Base-by-base conservation (phyloP, 306 rosid genomes). In the Lathyrus tuberosus region DNA sequence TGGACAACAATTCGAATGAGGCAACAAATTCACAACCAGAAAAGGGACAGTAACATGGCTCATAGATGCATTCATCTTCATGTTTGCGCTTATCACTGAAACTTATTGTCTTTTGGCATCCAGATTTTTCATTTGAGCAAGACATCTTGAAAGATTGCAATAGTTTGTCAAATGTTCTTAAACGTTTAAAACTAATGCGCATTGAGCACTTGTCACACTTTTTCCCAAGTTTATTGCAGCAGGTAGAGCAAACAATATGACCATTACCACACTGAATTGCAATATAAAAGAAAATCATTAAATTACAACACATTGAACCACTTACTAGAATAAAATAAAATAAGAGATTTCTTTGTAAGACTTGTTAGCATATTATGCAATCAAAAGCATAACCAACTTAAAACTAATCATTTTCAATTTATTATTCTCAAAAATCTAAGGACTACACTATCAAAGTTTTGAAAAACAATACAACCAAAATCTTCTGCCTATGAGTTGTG, bases 201-300 rank as follows among this genome's bases (percentile, higher is more conserved):
- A 24, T 26, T 24, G 67, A 73, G 72, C 96, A 89, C 47, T 71
- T 26, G 15, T 82, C 72, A 26, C 96, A 90, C 77, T 85, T 84
- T 7, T 84, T 72, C 10, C 14, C 3, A 67, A 65, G 48, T 48
- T 57, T 75, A 40, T 12, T 6, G 14, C 87, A 77, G 72, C 96
- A 90, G 43, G 71, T 59, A 53, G 81, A 79, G 82, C 94, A 90
- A 65, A 85, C 80, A 52, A 82, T 76, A 53, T 87, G 96, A 18
- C 91, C 91, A 65, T 90, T 82, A 62, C 80, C 83, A 13, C 96
- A 90, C 96, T 90, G 84, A 46, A 79, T 71, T 58, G 59, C 17
- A 79, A 79, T 22, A 40, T 40, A 72, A 38, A 33, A 35, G 40
- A 15, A 38, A 24, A 4, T 33, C 15, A 18, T 31, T 24, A 47